A percentile compares a stretch with the other conserved stretches of the same genome.
phyloP scores from a whole-genome alignment of 169 alveolate genomes.

The Theileria sp. region DNA sequence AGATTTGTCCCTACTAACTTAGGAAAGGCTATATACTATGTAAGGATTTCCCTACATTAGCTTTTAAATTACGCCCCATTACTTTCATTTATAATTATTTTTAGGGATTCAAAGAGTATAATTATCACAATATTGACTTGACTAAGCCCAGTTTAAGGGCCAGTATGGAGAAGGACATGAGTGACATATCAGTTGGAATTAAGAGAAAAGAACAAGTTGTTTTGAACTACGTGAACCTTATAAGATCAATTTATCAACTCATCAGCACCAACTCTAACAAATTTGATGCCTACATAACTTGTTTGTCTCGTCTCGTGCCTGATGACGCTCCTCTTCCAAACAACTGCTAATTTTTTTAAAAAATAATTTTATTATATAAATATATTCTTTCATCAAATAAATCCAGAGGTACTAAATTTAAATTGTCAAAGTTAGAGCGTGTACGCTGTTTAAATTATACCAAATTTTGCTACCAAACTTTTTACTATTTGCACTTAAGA shows the following conservation, averaged over 20 bases:
- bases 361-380: not conserved
- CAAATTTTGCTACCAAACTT: not conserved
- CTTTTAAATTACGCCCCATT: not conserved
- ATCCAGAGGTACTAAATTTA: not conserved
- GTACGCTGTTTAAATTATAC: not conserved
- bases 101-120: slow-evolving; percentile 68
- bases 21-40: slow-evolving; percentile 63
- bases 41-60: not conserved
- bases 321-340: slow-evolving; percentile 57
- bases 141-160: slow-evolving; percentile 89
- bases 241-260: slow-evolving; percentile 39
- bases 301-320: slow-evolving; percentile 22
- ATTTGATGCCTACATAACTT: slow-evolving; percentile 42
- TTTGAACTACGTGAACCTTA: slow-evolving; percentile 31
- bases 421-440: slow-evolving; percentile 1
- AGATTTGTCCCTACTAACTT: slow-evolving; percentile 61
- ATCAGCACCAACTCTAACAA: slow-evolving; percentile 31
- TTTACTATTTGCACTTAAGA: not conserved
- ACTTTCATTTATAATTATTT: slow-evolving; percentile 9
- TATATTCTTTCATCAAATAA: not conserved
- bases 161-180: slow-evolving; percentile 89
- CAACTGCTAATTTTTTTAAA: not conserved
- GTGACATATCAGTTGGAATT: slow-evolving; percentile 85
- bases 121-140: slow-evolving; percentile 64
- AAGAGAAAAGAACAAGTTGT: slow-evolving; percentile 51